Conservation (phyloP, 257 asterid species). For the Capsicum chinense region DNA sequence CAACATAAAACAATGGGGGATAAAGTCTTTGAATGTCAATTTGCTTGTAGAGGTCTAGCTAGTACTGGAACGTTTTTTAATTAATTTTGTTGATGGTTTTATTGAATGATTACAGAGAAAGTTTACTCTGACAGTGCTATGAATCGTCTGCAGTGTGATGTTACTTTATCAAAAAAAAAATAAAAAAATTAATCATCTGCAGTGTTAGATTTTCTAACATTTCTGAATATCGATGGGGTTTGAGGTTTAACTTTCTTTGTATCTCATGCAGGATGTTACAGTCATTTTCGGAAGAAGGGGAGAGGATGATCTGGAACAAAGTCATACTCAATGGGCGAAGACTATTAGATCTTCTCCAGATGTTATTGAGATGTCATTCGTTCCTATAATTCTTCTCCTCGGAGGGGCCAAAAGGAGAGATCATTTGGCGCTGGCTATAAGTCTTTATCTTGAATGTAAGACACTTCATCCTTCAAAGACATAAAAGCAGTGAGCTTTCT, state of each 20-base stretch:
- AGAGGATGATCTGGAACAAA: conserved; percentile 89
- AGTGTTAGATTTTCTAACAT: neutral
- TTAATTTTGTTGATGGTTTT: neutral
- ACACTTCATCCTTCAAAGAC: conserved; percentile 6
- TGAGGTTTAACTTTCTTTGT: conserved; percentile 21
- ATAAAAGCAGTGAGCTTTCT: neutral
- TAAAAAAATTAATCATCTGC: neutral
- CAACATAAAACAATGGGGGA: conserved; percentile 6
- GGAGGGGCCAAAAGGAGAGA: conserved; percentile 74
- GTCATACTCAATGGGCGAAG: conserved; percentile 73
- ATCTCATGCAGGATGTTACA: conserved; percentile 71
- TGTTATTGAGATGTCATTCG: conserved; percentile 83
- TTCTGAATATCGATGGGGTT: neutral
- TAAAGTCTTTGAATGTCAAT: neutral
- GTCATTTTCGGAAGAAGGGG: conserved; percentile 88
- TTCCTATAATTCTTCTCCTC: conserved; percentile 67
- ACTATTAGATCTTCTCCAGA: conserved; percentile 79
- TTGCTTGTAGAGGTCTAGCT: neutral
- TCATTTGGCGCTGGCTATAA: conserved; percentile 71
- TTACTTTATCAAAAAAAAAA: too few species aligned
- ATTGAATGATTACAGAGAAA: neutral
- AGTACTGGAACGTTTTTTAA: neutral
- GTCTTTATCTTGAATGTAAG: conserved; percentile 79
- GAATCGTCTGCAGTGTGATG: neutral
- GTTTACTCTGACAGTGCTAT: neutral